A percentile compares a stretch with the other conserved stretches of the same genome.
phyloP scores from a whole-genome alignment of 2,329 filamentous ascomycete genomes.

The Penicillium sp. region DNA sequence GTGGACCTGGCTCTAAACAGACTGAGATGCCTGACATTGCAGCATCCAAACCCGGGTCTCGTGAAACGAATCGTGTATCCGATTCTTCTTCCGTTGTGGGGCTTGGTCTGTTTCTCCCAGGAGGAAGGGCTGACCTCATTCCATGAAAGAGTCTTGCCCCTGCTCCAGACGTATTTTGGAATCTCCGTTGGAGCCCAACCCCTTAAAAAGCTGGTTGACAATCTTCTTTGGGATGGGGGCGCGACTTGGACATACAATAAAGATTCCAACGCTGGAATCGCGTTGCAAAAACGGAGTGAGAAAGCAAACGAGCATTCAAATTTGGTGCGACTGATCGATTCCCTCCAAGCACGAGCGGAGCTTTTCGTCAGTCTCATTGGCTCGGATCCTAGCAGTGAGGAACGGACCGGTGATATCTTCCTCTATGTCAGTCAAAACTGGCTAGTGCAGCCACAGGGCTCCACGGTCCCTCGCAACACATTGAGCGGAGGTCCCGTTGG shows the following conservation, averaged over 20 bases:
- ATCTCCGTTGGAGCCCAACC: constrained; percentile 39
- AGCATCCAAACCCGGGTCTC: constrained; percentile 46
- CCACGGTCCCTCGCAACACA: constrained; percentile 9
- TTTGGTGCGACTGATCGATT: constrained; percentile 36
- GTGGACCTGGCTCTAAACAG: constrained; percentile 37
- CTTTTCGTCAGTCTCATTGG: constrained; percentile 39
- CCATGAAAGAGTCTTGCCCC: constrained; percentile 31
- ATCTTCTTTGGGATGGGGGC: constrained; percentile 44
- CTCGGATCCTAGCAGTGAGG: constrained; percentile 42
- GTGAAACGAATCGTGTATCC: constrained; percentile 44
- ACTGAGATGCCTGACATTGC: constrained; percentile 37
- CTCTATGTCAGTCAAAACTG: constrained; percentile 44
- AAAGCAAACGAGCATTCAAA: constrained; percentile 22
- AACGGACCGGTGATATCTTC: constrained; percentile 44
- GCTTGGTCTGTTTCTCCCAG: constrained; percentile 39
- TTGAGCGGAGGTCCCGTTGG: constrained; percentile 21
- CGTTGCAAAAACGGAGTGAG: constrained; percentile 28
- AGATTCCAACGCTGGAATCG: constrained; percentile 24
- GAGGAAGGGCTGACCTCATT: constrained; percentile 28
- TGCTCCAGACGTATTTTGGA: constrained; percentile 44
- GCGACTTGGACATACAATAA: constrained; percentile 39
- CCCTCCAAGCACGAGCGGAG: constrained; percentile 39
- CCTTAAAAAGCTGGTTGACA: constrained; percentile 41
- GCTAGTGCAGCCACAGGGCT: constrained; percentile 34
- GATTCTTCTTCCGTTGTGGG: constrained; percentile 45